Evolutionary conservation across 192 early-diverging fungal genomes (phyloP), one percentile per base, ranked within the genome.

Genomic region (Piromyces finnis): DNA sequence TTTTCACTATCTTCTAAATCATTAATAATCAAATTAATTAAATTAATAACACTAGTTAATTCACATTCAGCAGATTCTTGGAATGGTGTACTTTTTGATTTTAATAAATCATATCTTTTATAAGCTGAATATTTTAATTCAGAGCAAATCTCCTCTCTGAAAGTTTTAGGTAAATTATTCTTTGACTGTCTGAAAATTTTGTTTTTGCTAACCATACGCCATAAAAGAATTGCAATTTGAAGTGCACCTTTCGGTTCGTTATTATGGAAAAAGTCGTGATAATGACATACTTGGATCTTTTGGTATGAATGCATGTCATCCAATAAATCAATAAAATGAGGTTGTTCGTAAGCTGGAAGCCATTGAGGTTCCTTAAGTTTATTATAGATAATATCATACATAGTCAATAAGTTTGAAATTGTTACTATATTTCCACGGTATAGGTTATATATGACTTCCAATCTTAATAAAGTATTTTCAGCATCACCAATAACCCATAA

Each of bases 241-340:
- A 89, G 83, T 15, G 85, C 88, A 32, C 84, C 83, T 16, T 78
- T 79, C 3, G 88, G 88, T 30, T 86, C 78, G 81, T 89, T 89
- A 82, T 89, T 89, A 29, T 87, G 88, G 80, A 83, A 89, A 29
- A 88, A 85, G 79, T 89, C 88, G 77, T 84, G 86, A 83, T 89
- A 89, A 82, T 89, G 87, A 77, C 81, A 83, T 13, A 89, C 84
- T 81, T 88, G 86, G 12, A 82, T 86, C 16, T 83, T 82, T 78
- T 84, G 88, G 78, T 89, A 87, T 16, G 79, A 79, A 77, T 84
- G 79, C 88, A 89, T 89, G 51, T 89, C 79, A 29, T 85, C 84
- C 3, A 88, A 80, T 26, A 89, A 81, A 28, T 83, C 84, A 59
- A 86, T 59, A 7, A 89, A 82, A n/a, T 82, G 78, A 13, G 86